phyloP scores from a whole-genome alignment of 306 rosid genomes.

The Quercus suber region DNA sequence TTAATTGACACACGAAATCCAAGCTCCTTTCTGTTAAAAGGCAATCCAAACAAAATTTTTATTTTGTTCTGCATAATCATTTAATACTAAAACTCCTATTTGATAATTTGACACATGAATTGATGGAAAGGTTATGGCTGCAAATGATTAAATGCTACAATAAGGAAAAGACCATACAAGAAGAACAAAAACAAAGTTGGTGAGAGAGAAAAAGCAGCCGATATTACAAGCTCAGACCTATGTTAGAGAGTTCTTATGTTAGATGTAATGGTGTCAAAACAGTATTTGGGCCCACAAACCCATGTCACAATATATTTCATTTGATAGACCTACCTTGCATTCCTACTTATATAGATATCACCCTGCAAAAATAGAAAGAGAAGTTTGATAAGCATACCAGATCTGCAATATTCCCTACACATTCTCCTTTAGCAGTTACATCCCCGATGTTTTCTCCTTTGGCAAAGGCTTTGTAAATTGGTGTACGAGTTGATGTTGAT shows the following conservation, averaged over 20 bases:
- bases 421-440: constrained; percentile 99
- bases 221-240: neutral
- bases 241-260: neutral
- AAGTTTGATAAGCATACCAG: constrained; percentile 61
- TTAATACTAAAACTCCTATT: neutral
- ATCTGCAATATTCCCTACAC: constrained; percentile 95
- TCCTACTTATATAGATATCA: neutral
- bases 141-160: neutral
- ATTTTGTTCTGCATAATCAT: neutral
- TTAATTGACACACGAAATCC: neutral
- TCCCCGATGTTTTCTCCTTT: constrained; percentile 98
- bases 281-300: constrained; percentile 11
- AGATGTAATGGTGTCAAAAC: constrained; percentile 13
- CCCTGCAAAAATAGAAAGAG: constrained; percentile 1
- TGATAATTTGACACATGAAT: neutral
- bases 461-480: constrained; percentile 98
- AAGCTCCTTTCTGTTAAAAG: neutral
- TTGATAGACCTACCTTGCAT: neutral
- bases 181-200: neutral
- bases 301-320: constrained; percentile 1
- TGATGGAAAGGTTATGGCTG: neutral
- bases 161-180: neutral
- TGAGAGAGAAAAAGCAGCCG: neutral
- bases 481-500: constrained; percentile 97
- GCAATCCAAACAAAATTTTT: neutral